These are phyloP conservation scores for Bocquillonia castaneifolia DNA, from an alignment of 441 rosid genomes.

Conservation along the genomic window DNA sequence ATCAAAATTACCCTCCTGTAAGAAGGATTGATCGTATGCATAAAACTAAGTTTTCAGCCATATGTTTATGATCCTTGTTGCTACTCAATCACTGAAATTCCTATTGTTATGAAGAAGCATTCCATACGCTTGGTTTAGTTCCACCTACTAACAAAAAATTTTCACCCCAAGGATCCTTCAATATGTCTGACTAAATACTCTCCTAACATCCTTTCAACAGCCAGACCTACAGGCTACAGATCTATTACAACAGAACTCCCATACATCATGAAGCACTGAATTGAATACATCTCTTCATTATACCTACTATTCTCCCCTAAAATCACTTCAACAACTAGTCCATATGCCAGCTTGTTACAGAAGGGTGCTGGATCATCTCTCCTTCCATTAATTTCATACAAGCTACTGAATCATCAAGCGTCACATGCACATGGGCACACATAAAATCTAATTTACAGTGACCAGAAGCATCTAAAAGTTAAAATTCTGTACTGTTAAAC, in stretches of 20 bases:
- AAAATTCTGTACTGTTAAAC: not conserved
- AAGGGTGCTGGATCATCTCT: not conserved
- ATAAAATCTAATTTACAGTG: not conserved
- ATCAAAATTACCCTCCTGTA: not conserved
- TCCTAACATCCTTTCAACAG: too few species aligned
- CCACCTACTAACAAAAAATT: not conserved
- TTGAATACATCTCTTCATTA: not conserved
- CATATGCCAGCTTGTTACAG: not conserved
- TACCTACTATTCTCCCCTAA: not conserved
- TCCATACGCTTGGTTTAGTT: not conserved
- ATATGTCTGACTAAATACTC: not conserved
- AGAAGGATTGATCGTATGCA: not conserved
- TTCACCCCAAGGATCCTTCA: not conserved
- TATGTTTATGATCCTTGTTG: not conserved
- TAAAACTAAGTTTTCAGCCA: not conserved
- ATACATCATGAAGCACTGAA: not conserved
- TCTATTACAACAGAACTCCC: not conserved
- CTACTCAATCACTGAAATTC: not conserved
- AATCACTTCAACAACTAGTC: not conserved
- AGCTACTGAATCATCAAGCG: not conserved
- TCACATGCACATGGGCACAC: not conserved
- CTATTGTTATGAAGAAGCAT: not conserved
- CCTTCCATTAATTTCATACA: not conserved
- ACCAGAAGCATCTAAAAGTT: not conserved
- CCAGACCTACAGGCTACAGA: not conserved